phyloP scores from a whole-genome alignment of 306 rosid species.

The Mimosa bimucronata region DNA sequence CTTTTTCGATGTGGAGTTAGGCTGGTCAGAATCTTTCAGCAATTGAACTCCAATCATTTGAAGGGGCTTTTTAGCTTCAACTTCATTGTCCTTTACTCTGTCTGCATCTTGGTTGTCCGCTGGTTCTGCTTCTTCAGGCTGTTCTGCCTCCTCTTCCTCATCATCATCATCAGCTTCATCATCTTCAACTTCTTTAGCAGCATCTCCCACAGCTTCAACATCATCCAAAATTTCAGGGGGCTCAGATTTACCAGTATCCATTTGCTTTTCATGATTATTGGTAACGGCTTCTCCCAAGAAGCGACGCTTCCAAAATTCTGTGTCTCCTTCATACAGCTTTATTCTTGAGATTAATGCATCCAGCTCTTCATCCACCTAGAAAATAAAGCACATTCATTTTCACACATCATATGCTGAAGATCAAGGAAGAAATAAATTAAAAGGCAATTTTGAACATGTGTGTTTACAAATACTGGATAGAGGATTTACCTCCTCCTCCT shows the following conservation, averaged over 20 bases:
- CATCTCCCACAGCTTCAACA: conserved; percentile 60
- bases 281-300: conserved; percentile 84
- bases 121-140: conserved; percentile 67
- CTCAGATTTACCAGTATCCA: conserved; percentile 44
- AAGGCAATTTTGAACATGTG: not conserved
- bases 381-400: conserved; percentile 39
- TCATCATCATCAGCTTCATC: conserved; percentile 70
- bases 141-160: conserved; percentile 71
- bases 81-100: conserved; percentile 79
- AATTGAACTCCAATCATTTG: conserved; percentile 97
- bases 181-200: conserved; percentile 72
- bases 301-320: conserved; percentile 92
- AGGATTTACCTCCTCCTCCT: conserved; percentile 83
- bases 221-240: conserved; percentile 61
- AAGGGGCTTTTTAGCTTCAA: conserved; percentile 81
- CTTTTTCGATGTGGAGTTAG: conserved; percentile 65
- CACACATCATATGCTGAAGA: conserved; percentile 24
- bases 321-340: conserved; percentile 84
- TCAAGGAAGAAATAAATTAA: conserved; percentile 27
- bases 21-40: conserved; percentile 78
- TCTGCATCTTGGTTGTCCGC: conserved; percentile 74
- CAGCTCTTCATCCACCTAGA: conserved; percentile 90
- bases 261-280: conserved; percentile 48
- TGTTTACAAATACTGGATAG: not conserved
- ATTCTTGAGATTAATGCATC: conserved; percentile 83